Base-by-base conservation (phyloP, 352 stramenopile species). In the Globisporangium barbulae region DNA sequence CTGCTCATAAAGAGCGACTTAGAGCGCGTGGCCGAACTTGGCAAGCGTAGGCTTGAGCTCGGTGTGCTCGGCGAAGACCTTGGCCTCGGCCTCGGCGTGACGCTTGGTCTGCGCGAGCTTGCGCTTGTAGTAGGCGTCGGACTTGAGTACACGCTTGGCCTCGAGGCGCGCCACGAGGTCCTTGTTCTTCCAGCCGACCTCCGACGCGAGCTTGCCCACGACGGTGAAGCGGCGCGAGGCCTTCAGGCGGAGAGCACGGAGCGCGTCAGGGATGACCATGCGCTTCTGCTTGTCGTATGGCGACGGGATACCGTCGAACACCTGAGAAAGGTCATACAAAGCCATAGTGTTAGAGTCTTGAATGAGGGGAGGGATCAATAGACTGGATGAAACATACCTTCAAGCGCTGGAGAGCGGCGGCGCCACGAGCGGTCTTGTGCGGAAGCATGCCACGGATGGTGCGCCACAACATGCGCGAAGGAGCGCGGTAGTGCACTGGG, bases 211-310 rank as follows among this genome's bases (percentile, higher is more conserved):
- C 60, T 94, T 85, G 72, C 94, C 96, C 61, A 99, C 88, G 65
- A 98, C 90, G 68, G 95, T 99, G 93, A 89, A 99, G 63, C 95
- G 87, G 64, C 97, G 89, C 69, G 83, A 89, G 58, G 93, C 91
- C 81, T 98, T 98, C 68, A 99, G 86, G 66, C 94, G 89, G 49
- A 99, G 76, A 56, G 97, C 89, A 66, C 86, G 85, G 70, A 99
- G 92, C 50, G 98, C 98, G 49, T 97, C 94, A 33, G 97, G 97
- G 63, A 99, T 93, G 41, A 99, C 97, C 81, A 99, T 96, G 49
- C 97, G 89, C 94, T 99, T 99, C 85, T 98, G 90, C 88, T 99
- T 99, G 85, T 99, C 96, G 79, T 98, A 99, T 55, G 96, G 96
- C 63, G 95, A 88, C 61, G 98, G 98, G 68, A 99, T 98, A 75